Conservation (phyloP, 2,329 filamentous ascomycete species). For the Monosporascus sp. region DNA sequence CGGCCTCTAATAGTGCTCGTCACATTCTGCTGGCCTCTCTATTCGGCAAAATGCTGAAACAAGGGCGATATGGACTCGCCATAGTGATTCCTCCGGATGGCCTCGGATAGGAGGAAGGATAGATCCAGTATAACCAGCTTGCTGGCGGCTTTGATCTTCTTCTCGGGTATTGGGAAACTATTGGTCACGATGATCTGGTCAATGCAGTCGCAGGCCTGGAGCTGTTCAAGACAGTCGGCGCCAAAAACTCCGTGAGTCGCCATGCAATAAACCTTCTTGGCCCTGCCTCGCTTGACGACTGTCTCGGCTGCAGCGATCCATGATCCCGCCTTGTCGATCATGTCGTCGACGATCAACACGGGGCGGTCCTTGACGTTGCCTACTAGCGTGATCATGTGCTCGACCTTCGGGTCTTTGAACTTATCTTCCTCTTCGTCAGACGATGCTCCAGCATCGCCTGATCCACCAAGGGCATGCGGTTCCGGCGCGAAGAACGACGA, state of each 20-base stretch:
- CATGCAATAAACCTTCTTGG: slow-evolving; percentile 95
- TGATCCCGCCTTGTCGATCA: slow-evolving; percentile 95
- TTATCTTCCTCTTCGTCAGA: slow-evolving; percentile 92
- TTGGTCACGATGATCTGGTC: slow-evolving; percentile 94
- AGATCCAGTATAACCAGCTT: slow-evolving; percentile 90
- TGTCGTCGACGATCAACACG: slow-evolving; percentile 95
- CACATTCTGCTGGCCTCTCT: slow-evolving; percentile 19
- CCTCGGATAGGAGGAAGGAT: slow-evolving; percentile 81
- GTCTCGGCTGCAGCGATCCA: slow-evolving; percentile 98
- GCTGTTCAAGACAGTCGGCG: slow-evolving; percentile 79
- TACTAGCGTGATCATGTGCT: slow-evolving; percentile 96
- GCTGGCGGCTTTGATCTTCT: slow-evolving; percentile 62
- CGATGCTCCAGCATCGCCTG: slow-evolving; percentile 72
- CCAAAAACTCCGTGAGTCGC: slow-evolving; percentile 95
- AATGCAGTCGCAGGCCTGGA: slow-evolving; percentile 90
- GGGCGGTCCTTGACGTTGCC: slow-evolving; percentile 84
- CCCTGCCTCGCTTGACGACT: slow-evolving; percentile 85
- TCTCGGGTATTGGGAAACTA: slow-evolving; percentile 83
- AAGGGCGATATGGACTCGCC: slow-evolving; percentile 73
- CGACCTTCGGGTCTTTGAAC: slow-evolving; percentile 72
- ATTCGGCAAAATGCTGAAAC: slow-evolving; percentile 62
- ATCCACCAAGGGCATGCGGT: slow-evolving; percentile 70
- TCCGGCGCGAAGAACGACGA: slow-evolving; percentile 75
- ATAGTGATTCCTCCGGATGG: slow-evolving; percentile 93
- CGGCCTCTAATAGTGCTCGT: slow-evolving; percentile 14